Conservation (phyloP, 106 monocot genomes). For the Gastrodia elata region DNA sequence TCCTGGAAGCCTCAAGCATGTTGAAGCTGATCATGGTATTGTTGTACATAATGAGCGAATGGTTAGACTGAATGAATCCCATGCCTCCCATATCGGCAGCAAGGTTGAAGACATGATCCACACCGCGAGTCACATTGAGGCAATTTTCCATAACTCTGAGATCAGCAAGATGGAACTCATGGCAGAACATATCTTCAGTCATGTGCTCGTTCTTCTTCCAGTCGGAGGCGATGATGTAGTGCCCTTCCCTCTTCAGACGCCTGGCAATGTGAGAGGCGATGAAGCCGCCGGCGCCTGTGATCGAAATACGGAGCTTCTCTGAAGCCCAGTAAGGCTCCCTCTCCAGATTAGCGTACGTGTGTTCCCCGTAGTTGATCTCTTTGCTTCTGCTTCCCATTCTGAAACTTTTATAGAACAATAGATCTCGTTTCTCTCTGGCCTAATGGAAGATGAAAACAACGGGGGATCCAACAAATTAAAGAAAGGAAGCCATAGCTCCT, state of each 20-base stretch:
- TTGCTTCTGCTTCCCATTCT: constrained; percentile 37
- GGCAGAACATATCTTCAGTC: constrained; percentile 88
- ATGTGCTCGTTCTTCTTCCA: constrained; percentile 99
- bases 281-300: constrained; percentile 85
- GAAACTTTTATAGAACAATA: neutral
- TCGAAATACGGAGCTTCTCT: constrained; percentile 65
- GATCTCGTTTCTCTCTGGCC: too few relatives aligned
- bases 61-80: constrained; percentile 82
- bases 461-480: too few relatives aligned
- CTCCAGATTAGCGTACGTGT: constrained; percentile 68
- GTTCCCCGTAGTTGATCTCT: constrained; percentile 45
- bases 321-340: constrained; percentile 82
- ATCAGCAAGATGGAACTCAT: constrained; percentile 82
- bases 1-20: constrained; percentile 82
- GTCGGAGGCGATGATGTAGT: constrained; percentile 89
- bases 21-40: constrained; percentile 98
- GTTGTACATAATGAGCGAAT: constrained; percentile 94
- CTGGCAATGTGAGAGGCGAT: constrained; percentile 86
- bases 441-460: too few relatives aligned
- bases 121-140: constrained; percentile 58
- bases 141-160: constrained; percentile 93
- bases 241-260: constrained; percentile 81
- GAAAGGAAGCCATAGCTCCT: too few relatives aligned
- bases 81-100: constrained; percentile 88
- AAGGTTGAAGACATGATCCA: constrained; percentile 73